Base-by-base conservation (phyloP, 2,329 filamentous ascomycete species). In the Bipolaris gigantea region DNA sequence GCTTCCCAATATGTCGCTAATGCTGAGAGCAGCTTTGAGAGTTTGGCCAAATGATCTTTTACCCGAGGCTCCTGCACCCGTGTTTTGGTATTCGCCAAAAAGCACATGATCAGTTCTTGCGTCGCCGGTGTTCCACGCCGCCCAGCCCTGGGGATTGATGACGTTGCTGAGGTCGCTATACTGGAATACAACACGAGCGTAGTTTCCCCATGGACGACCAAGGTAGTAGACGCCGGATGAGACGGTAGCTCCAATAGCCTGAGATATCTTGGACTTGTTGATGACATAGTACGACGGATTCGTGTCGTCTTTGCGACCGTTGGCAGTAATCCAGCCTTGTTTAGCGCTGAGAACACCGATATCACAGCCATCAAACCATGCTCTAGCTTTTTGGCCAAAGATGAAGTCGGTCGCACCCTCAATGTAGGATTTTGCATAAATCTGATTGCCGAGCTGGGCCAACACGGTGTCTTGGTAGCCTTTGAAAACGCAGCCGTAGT, bases 131-230 rank as follows among this genome's bases (percentile, higher is more conserved):
- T 78, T 79, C 85, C 85, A 88, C 25, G 75, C 65, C 2, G 62
- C 68, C 85, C 86, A 88, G 0, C 85, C 86, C 0, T 80, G 79
- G 2, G 76, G 55, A 62, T 87, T 86, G 63, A 89, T 79, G 18
- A 87, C 82, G 21, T 74, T 71, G 8, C 76, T 77, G 71, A 89
- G 74, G 30, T 66, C 66, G 0, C 81, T 82, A 46, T 77, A 73
- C 68, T 83, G 81, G 67, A 83, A 78, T 10, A 77, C 75, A 15
- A 83, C 81, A n/a, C 79, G 70, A 9, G 81, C 76, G 54, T 79
- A 83, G 49, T 77, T 71, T 30, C 75, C 66, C 80, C 81, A 84
- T 19, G 82, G 82, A 2, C 82, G 76, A 5, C 82, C 82, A 19
- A 84, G 77, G 49, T 78, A 83, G 51, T 76, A 79, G 1, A 74